Evolutionary conservation across 148 eudicot genomes (phyloP), one percentile per base, ranked within the genome.

Genomic region (Bassia scoparia): DNA sequence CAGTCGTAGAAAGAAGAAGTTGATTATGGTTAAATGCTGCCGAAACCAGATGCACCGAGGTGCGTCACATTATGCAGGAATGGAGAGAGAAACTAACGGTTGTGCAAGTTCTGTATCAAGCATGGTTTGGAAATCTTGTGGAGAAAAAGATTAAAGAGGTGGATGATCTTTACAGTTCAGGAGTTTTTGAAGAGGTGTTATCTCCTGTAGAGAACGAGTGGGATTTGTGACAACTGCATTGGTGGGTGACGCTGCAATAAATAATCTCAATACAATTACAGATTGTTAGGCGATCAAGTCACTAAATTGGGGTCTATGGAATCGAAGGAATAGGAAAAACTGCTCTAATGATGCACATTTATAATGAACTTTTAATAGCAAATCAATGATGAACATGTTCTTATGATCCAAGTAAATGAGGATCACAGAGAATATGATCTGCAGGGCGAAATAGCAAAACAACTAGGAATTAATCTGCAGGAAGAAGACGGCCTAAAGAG

Each of bases 251-350:
- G 75, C 55, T 41, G 70, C 71, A 15, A 23, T 41, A 4, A 53
- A 77, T 26, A 70, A 63, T 58, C n/a, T 38, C 1, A 17, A 6
- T 2, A 77, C 13, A 55, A 77, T 77, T 4, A 27, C 14, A 24
- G 3, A 16, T 77, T 74, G 75, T 77, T 77, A 55, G 21, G 12
- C 1, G n/a, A 16, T 63, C 70, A 63, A n/a, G 70, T 54, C 21
- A 77, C 75, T 27, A 38, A n/a, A 70, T 77, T n/a, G 80, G 80
- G 41, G 75, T 77, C 37, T 63, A 71, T 23, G 80, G 80, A 43
- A 43, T 38, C 10, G 4, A 31, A 62, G 80, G 80, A 41, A 31
- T 77, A 0, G 80, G 80, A 7, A 77, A 77, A 71, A 77, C 80
- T 20, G 80, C 44, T 21, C 23, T 70, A 0, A 54, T 71, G 65